Evolutionary conservation across 495 filamentous ascomycete species (phyloP).

Genomic region (Aspergillus kassunensis): DNA sequence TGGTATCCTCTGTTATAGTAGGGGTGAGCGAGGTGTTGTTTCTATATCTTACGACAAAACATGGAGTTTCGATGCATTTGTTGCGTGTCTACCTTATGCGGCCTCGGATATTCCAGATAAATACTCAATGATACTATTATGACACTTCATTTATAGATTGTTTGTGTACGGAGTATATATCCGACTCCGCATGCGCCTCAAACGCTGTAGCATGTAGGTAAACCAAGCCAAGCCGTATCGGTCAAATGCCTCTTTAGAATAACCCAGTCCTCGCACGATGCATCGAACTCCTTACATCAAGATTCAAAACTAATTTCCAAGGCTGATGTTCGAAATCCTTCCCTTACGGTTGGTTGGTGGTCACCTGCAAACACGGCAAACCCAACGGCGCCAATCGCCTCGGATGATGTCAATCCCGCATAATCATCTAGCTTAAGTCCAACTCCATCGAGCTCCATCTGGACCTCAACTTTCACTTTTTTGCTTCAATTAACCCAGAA

Average conservation of each 20-base stretch:
- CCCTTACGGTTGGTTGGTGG: slow-evolving; percentile 14
- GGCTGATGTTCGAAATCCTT: slow-evolving; percentile 13
- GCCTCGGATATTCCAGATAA: slow-evolving; percentile 24
- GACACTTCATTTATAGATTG: slow-evolving; percentile 25
- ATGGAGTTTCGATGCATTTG: slow-evolving; percentile 30
- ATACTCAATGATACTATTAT: slow-evolving; percentile 41
- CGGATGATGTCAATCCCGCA: slow-evolving; percentile 43
- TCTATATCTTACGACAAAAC: slow-evolving; percentile 22
- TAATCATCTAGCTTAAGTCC: slow-evolving; percentile 6
- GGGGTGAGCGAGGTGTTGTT: slow-evolving; percentile 14
- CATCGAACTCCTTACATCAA: not conserved
- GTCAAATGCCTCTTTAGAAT: not conserved
- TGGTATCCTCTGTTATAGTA: slow-evolving; percentile 6
- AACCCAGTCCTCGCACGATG: not conserved
- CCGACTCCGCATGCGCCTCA: not conserved
- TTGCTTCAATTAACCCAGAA: not conserved
- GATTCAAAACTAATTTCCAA: not conserved
- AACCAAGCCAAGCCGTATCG: not conserved
- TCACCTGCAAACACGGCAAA: slow-evolving; percentile 35
- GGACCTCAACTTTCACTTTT: not conserved
- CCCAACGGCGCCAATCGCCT: slow-evolving; percentile 32
- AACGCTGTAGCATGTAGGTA: not conserved
- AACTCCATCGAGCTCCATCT: too few relatives aligned
- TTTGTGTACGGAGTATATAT: not conserved
- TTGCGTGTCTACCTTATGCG: slow-evolving; percentile 26